Conservation (phyloP, 345 rosid species). For the Durio zibethinus region DNA sequence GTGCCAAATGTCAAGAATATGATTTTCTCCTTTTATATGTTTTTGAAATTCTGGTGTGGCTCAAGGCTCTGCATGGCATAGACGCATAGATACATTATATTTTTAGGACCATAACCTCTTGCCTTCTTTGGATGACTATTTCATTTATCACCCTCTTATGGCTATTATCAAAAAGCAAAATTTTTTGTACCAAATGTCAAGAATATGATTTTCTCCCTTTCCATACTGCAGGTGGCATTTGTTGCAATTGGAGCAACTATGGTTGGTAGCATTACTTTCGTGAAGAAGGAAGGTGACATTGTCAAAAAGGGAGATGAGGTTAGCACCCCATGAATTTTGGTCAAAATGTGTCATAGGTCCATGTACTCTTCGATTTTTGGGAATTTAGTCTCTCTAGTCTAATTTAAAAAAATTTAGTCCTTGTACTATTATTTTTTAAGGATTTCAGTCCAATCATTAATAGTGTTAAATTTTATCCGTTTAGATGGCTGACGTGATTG, state of each 20-base stretch:
- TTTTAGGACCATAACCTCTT: not conserved
- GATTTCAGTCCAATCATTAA: no score
- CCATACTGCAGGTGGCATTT: slow-evolving; percentile 67
- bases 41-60: not conserved
- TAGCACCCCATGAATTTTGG: slow-evolving; percentile 13
- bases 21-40: not conserved
- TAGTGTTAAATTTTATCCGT: no score
- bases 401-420: no score
- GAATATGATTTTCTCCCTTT: not conserved
- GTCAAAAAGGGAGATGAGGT: slow-evolving; percentile 92
- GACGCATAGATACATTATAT: not conserved
- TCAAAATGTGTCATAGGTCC: no score
- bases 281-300: slow-evolving; percentile 54
- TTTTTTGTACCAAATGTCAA: not conserved
- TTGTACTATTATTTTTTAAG: no score
- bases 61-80: not conserved
- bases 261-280: slow-evolving; percentile 86
- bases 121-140: not conserved
- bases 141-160: not conserved
- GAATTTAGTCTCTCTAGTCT: no score
- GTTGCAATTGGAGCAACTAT: slow-evolving; percentile 95
- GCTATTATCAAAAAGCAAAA: not conserved
- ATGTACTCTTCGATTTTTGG: no score
- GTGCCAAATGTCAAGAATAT: not conserved
- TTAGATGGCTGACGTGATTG: no score